Evolutionary conservation across 202 grass and related monocot genomes (phyloP).

Genomic region (Elaeis oleifera): DNA sequence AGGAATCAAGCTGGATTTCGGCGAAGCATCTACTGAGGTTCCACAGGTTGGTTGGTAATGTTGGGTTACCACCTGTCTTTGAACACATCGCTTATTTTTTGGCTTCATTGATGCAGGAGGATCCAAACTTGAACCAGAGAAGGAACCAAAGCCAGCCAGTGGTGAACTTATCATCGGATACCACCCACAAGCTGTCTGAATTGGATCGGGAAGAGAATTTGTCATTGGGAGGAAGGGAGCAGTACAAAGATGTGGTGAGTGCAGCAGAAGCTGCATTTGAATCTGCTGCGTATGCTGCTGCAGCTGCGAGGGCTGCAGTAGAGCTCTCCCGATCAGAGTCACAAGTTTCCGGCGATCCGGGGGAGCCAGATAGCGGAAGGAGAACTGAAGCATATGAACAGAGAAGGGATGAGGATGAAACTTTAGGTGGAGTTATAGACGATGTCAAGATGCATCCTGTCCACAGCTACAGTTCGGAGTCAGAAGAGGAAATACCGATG

Average conservation of each 20-base stretch:
- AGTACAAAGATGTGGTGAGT: constrained; percentile 49
- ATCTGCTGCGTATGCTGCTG: constrained; percentile 63
- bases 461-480: neutral
- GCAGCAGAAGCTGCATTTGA: constrained; percentile 84
- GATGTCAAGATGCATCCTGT: neutral
- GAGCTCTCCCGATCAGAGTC: constrained; percentile 51
- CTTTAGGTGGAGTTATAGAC: neutral
- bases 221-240: constrained; percentile 6
- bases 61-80: no score
- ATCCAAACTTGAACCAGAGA: no score
- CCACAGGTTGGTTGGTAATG: neutral
- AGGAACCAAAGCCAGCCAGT: no score
- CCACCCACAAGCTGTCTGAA: neutral
- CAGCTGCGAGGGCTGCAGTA: constrained; percentile 72
- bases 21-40: constrained; percentile 11
- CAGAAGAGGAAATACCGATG: neutral
- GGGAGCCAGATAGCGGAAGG: neutral
- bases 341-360: constrained; percentile 8
- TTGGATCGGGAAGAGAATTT: constrained; percentile 13
- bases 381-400: neutral
- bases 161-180: no score
- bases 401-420: neutral
- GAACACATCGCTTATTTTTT: no score
- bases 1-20: constrained; percentile 44
- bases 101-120: neutral